A percentile compares a stretch with the other conserved stretches of the same genome.
These are phyloP conservation scores for Salmacisia buchloeana DNA, from an alignment of 1,284 basidiomycete species.

Conservation along the genomic window DNA sequence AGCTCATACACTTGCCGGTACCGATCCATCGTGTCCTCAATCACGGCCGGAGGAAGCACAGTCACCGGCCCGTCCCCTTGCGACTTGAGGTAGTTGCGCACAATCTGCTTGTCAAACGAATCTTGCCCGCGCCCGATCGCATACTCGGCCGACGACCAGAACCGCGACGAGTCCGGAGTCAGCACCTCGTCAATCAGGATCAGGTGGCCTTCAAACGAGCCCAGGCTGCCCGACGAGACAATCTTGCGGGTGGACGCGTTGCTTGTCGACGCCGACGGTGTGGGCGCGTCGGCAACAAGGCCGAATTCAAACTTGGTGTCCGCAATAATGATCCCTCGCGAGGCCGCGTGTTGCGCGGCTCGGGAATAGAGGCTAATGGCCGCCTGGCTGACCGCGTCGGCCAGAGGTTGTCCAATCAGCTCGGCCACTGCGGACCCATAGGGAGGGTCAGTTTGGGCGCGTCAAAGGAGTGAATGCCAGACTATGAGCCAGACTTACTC, in stretches of 20 bases:
- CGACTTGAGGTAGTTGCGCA: conserved; percentile 69
- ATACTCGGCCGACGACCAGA: conserved; percentile 81
- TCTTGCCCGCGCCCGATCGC: conserved; percentile 69
- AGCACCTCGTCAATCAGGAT: conserved; percentile 93
- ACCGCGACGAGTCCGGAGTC: conserved; percentile 93
- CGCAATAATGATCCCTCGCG: conserved; percentile 82
- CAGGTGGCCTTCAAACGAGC: conserved; percentile 52
- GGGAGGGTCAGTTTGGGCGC: conserved; percentile 1
- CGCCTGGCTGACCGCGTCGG: conserved; percentile 59
- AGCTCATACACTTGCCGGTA: not conserved
- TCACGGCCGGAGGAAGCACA: not conserved
- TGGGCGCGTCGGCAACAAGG: conserved; percentile 49
- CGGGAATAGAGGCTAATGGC: conserved; percentile 68
- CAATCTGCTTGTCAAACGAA: conserved; percentile 95
- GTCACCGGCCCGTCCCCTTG: conserved; percentile 9
- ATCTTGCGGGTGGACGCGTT: conserved; percentile 27
- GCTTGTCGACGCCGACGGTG: conserved; percentile 18
- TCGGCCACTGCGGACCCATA: conserved; percentile 17
- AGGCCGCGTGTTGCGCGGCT: conserved; percentile 71
- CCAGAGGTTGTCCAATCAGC: conserved; percentile 56
- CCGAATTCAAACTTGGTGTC: conserved; percentile 92
- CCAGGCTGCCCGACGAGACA: conserved; percentile 6
- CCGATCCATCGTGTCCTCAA: not conserved
- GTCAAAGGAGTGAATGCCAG: not conserved
- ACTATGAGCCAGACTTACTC: conserved; percentile 62